Evolutionary conservation across 2,329 filamentous ascomycete species (phyloP).

Genomic region (Colletotrichum spaethianum): DNA sequence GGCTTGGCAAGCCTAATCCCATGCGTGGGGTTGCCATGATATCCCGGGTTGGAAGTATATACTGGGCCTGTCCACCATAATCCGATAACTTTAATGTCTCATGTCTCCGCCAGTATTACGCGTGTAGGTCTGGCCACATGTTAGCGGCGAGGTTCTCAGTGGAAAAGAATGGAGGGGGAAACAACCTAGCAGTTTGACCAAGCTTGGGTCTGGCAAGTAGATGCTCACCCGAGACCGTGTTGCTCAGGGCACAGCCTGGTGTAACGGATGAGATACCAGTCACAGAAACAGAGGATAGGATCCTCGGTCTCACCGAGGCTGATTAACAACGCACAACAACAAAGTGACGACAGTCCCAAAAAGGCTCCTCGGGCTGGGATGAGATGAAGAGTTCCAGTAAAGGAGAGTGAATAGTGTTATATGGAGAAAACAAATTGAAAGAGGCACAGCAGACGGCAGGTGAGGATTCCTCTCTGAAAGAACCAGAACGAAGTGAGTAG

Average conservation of each 20-base stretch:
- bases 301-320: conserved; percentile 21
- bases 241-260: not conserved
- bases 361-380: conserved; percentile 5
- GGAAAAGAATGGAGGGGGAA: conserved; percentile 15
- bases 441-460: conserved; percentile 26
- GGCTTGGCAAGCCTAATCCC: conserved; percentile 57
- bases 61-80: conserved; percentile 43
- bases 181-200: conserved; percentile 40
- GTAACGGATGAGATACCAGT: conserved; percentile 1
- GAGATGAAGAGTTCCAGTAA: conserved; percentile 13
- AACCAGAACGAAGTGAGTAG: conserved; percentile 2
- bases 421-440: conserved; percentile 10
- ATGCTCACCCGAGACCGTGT: conserved; percentile 42
- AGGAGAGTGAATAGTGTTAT: conserved; percentile 16
- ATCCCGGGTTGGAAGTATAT: conserved; percentile 46
- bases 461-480: conserved; percentile 6
- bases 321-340: conserved; percentile 8
- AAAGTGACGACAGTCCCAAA: conserved; percentile 7
- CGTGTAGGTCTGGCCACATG: conserved; percentile 23
- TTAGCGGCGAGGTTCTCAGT: conserved; percentile 22
- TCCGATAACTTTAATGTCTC: conserved; percentile 23
- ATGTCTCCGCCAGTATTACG: conserved; percentile 40
- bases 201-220: conserved; percentile 40
- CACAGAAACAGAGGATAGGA: conserved; percentile 4
- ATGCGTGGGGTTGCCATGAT: conserved; percentile 61